Percentiles rank a stretch among this genome's conserved stretches.
Evolutionary conservation across 73 alveolate genomes (phyloP).

Genomic region (Breviolum minutum): DNA sequence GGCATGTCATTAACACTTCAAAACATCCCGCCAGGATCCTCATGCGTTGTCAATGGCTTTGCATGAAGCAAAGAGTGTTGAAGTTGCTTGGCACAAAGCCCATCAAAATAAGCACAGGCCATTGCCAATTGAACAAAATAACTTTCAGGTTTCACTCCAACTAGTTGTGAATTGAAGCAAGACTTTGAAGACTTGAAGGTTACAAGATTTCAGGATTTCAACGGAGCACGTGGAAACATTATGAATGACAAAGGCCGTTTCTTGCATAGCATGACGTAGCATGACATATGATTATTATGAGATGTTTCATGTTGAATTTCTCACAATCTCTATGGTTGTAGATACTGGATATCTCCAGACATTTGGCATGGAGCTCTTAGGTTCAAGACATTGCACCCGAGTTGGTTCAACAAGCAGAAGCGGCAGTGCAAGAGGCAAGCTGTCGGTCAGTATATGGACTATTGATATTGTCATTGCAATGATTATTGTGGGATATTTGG

Average conservation of each 20-base stretch:
- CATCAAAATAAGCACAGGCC: neutral
- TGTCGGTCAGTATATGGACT: neutral
- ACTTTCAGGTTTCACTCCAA: neutral
- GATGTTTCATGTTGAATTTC: neutral
- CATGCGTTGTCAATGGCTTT: slow-evolving; percentile 26
- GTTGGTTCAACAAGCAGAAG: slow-evolving; percentile 48
- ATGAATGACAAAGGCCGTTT: too few relatives aligned
- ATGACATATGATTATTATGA: neutral
- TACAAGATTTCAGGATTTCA: neutral
- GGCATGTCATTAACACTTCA: neutral
- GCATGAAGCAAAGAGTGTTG: slow-evolving; percentile 39
- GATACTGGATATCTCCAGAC: too few relatives aligned
- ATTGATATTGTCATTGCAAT: too few relatives aligned
- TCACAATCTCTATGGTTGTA: neutral
- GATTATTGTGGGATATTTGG: too few relatives aligned
- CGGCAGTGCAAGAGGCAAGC: slow-evolving; percentile 25
- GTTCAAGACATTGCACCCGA: slow-evolving; percentile 27
- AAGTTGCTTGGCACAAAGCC: neutral
- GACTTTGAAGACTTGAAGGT: neutral
- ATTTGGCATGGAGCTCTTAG: neutral
- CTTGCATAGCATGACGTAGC: neutral
- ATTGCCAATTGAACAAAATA: neutral
- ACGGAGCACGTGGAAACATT: too few relatives aligned
- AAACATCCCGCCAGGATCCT: slow-evolving; percentile 21
- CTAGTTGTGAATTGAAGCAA: neutral